Base-by-base conservation (phyloP, 106 monocot species). In the Apostasia ramifera region DNA sequence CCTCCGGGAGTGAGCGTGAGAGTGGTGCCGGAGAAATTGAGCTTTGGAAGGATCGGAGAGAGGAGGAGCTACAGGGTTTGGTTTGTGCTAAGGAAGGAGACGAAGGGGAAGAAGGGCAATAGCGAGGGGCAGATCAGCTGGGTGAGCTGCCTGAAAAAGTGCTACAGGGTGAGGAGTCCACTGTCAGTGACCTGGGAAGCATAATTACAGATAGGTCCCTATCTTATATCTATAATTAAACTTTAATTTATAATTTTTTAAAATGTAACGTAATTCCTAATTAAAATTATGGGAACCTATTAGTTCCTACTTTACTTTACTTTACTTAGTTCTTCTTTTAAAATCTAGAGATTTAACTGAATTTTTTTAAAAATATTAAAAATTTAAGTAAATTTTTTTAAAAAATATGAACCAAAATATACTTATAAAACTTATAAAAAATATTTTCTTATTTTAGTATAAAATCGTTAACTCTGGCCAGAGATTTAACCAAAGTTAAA, bases 131-230 rank as follows among this genome's bases (percentile, higher is more conserved):
- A 82, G 42, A 47, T 95, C 53, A 74, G 71, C 39, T 95, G 95
- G 95, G 49, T 81, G 57, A 73, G 72, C 43, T 40, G n/a, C 2
- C 9, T 50, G 1, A 15, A 66, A 51, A 56, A 55, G 37, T 60
- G 54, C 53, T 76, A 88, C 66, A 78, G 64, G 54, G 95, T 95
- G 68, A 83, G 95, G 41, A 95, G 91, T 68, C 91, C 95, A 39
- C 47, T 95, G 47, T 81, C 75, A 2, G 86, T 89, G 45, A 86
- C 79, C 15, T 91, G 86, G 91, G 74, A 47, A 61, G 57, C 51
- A 15, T 66, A 72, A 72, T 6, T 66, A 37, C 4, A 12, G 40
- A 41, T 2, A 15, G 44, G 39, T 1, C 13, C 5, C 8, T 41
- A 41, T 45, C 40, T 67, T 26, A 48, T 53, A 61, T 61, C 61